Evolutionary conservation across 2,329 filamentous ascomycete genomes (phyloP).

Genomic region (Penicillium sp.): DNA sequence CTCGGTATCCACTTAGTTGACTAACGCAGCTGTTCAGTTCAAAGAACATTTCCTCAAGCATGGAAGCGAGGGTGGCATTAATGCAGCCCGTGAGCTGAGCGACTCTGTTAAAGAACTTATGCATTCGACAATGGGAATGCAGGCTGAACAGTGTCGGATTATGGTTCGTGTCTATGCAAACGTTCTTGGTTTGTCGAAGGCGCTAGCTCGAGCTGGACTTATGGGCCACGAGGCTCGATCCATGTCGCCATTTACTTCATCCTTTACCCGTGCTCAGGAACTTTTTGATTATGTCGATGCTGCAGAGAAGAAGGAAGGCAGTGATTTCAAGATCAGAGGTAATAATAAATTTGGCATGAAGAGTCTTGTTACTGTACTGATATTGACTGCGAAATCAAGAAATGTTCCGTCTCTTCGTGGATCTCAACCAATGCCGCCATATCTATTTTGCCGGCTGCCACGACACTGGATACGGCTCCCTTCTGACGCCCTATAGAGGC

Average conservation of each 20-base stretch:
- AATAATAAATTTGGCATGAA: neutral
- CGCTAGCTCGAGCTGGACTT: constrained; percentile 50
- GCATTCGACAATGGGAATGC: constrained; percentile 40
- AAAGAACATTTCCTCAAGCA: constrained; percentile 50
- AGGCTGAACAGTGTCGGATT: constrained; percentile 52
- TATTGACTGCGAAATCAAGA: constrained; percentile 20
- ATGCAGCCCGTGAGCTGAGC: constrained; percentile 55
- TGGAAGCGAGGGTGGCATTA: constrained; percentile 55
- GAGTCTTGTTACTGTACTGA: constrained; percentile 16
- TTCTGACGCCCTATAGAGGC: constrained; percentile 54
- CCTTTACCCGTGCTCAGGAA: constrained; percentile 57
- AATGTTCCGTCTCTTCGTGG: constrained; percentile 50
- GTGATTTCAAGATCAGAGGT: constrained; percentile 61
- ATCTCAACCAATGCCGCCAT: constrained; percentile 62
- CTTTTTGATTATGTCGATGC: constrained; percentile 63
- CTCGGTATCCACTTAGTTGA: constrained; percentile 52
- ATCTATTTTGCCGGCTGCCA: constrained; percentile 64
- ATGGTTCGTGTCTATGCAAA: constrained; percentile 59
- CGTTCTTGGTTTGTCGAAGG: constrained; percentile 53
- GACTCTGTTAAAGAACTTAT: constrained; percentile 51
- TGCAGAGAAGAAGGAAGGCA: constrained; percentile 59
- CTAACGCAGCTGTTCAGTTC: constrained; percentile 55
- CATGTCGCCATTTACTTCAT: constrained; percentile 54
- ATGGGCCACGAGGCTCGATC: constrained; percentile 56
- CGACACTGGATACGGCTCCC: constrained; percentile 57